phyloP scores from a whole-genome alignment of 225 moss, liverwort and hornwort species.

The Lunularia cruciata region DNA sequence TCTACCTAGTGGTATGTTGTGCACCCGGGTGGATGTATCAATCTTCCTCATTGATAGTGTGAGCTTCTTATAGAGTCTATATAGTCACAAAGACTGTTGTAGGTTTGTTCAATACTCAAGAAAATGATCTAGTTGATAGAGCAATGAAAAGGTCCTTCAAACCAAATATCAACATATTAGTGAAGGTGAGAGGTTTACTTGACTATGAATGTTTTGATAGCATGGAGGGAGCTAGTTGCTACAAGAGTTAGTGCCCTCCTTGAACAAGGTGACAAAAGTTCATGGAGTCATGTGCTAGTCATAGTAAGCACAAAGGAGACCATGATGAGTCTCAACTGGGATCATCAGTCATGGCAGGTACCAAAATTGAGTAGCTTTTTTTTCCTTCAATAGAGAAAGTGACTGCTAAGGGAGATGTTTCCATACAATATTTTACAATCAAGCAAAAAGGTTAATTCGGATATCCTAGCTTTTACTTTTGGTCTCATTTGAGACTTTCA shows the following conservation, averaged over 20 bases:
- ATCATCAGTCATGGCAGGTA: background rate
- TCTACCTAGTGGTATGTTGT: constrained; percentile 12
- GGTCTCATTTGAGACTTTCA: too few species aligned
- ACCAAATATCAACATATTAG: background rate
- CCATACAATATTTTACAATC: too few species aligned
- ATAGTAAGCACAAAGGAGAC: background rate
- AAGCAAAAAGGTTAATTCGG: too few species aligned
- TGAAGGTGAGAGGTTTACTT: background rate
- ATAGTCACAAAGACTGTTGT: constrained; percentile 5
- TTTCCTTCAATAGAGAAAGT: too few species aligned
- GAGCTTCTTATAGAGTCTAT: constrained; percentile 10
- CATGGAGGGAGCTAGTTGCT: background rate
- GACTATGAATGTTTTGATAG: background rate
- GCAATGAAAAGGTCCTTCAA: background rate
- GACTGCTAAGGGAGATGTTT: too few species aligned
- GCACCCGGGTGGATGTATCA: constrained; percentile 2
- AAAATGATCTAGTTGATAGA: constrained; percentile 10
- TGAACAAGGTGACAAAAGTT: background rate
- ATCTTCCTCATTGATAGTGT: background rate
- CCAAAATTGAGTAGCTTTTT: background rate
- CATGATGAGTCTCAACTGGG: background rate
- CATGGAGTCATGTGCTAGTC: background rate
- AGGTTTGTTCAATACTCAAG: constrained; percentile 13
- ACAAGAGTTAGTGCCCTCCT: constrained; percentile 2
- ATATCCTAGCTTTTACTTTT: too few species aligned